Percentiles rank a stretch among this genome's conserved stretches.
phyloP scores from a whole-genome alignment of 2,329 filamentous ascomycete species.

The Aspergillus japonicus region DNA sequence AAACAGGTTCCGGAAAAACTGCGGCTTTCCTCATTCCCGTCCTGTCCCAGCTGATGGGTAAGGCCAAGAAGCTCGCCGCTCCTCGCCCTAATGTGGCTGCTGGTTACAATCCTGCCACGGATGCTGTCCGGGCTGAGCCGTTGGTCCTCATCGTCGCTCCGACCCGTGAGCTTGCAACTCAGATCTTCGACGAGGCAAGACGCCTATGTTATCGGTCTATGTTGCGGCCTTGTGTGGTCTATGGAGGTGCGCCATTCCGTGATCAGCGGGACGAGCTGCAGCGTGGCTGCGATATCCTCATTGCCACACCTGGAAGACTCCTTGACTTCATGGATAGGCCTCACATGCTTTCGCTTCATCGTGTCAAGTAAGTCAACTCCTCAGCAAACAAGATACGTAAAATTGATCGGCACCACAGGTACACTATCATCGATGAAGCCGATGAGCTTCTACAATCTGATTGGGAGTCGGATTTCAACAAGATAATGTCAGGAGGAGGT shows the following conservation, averaged over 20 bases:
- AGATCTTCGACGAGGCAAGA: constrained; percentile 92
- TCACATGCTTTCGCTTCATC: constrained; percentile 66
- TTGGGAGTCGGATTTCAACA: constrained; percentile 73
- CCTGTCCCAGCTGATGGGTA: constrained; percentile 89
- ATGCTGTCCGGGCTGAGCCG: constrained; percentile 73
- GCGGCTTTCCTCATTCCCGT: constrained; percentile 89
- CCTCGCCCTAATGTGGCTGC: constrained; percentile 63
- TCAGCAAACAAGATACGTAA: neutral
- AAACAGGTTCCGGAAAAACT: constrained; percentile 90
- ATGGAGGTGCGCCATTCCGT: constrained; percentile 74
- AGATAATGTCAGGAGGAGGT: constrained; percentile 80
- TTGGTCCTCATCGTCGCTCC: constrained; percentile 82
- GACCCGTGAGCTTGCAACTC: constrained; percentile 84
- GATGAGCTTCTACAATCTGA: constrained; percentile 83
- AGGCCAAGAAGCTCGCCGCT: constrained; percentile 82
- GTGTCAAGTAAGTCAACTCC: constrained; percentile 62
- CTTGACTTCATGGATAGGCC: constrained; percentile 77
- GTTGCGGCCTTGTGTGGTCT: constrained; percentile 86
- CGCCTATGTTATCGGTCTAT: constrained; percentile 93
- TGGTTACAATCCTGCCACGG: constrained; percentile 52
- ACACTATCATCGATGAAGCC: constrained; percentile 84
- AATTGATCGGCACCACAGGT: constrained; percentile 36
- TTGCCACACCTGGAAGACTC: constrained; percentile 84
- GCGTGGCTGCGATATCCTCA: constrained; percentile 84
- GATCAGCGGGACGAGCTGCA: constrained; percentile 71